Percentiles rank a stretch among this genome's conserved stretches.
Conservation (phyloP, 2,329 filamentous ascomycete species). For the Madurella fahalii region DNA sequence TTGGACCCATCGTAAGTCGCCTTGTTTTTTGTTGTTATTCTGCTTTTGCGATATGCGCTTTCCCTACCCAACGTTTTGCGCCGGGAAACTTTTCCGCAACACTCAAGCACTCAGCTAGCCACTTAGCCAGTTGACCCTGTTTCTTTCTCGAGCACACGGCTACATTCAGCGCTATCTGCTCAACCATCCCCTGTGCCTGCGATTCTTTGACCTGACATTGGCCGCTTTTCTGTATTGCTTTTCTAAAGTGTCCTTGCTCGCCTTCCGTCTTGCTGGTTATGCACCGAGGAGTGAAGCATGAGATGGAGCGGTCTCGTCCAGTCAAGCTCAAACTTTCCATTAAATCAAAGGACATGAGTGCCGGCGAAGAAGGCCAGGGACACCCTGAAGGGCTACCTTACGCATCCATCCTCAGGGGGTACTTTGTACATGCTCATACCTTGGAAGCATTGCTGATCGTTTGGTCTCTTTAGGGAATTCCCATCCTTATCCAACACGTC, state of each 20-base stretch:
- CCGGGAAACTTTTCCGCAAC: background rate
- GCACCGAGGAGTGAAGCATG: too few species aligned
- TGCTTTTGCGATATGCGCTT: too few species aligned
- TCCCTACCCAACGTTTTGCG: background rate
- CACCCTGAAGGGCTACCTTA: constrained; percentile 16
- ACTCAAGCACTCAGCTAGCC: too few species aligned
- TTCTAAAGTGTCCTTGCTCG: background rate
- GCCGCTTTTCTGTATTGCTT: background rate
- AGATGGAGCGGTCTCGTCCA: background rate
- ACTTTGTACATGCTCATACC: constrained; percentile 10
- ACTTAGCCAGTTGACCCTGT: too few species aligned
- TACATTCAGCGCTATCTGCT: too few species aligned
- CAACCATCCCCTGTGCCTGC: too few species aligned
- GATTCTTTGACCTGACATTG: too few species aligned
- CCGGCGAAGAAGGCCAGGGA: background rate
- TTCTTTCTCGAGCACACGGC: too few species aligned
- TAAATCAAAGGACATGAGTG: constrained; percentile 3
- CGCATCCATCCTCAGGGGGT: constrained; percentile 22
- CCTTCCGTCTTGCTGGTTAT: background rate
- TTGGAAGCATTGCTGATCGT: constrained; percentile 25
- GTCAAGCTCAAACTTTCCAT: background rate
- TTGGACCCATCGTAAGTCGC: constrained; percentile 61
- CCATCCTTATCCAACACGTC: constrained; percentile 61
- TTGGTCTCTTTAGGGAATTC: constrained; percentile 50
- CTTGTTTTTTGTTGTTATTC: constrained; percentile 3